Conservation (phyloP, 441 rosid species). For the Populus trichocarpa region DNA sequence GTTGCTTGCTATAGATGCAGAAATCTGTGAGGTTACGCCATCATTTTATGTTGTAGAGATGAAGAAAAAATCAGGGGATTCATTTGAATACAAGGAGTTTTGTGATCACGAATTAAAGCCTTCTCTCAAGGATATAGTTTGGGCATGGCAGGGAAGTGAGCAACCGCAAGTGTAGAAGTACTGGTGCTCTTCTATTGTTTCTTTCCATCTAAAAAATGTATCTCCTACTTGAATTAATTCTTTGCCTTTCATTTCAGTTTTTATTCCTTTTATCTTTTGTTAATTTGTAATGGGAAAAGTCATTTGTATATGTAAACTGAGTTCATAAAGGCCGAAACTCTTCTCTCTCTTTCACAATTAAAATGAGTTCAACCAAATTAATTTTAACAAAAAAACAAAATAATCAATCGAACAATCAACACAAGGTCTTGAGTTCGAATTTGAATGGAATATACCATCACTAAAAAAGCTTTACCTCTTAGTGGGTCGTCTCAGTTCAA, state of each 20-base stretch:
- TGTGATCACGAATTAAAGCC: constrained; percentile 62
- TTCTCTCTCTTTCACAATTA: too few relatives aligned
- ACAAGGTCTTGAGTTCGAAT: too few relatives aligned
- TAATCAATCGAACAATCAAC: too few relatives aligned
- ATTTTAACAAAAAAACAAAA: too few relatives aligned
- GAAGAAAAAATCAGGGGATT: constrained; percentile 68
- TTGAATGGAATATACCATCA: rapidly evolving
- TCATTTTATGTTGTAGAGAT: constrained; percentile 65
- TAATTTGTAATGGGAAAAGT: too few relatives aligned
- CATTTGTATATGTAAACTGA: too few relatives aligned
- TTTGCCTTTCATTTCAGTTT: background rate
- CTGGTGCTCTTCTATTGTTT: background rate
- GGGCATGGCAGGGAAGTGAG: constrained; percentile 67
- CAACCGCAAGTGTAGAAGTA: constrained; percentile 4
- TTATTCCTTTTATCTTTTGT: too few relatives aligned
- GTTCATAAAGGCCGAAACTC: too few relatives aligned
- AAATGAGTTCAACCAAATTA: too few relatives aligned
- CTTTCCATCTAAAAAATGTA: background rate
- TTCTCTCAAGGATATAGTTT: constrained; percentile 73
- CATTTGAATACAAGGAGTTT: constrained; percentile 61
- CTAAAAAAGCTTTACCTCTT: rapidly evolving
- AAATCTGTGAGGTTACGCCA: constrained; percentile 68
- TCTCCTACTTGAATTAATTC: background rate
- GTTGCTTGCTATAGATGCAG: constrained; percentile 59
- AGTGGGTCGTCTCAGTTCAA: rapidly evolving